A percentile compares a stretch with the other conserved stretches of the same genome.
Evolutionary conservation across 257 asterid species (phyloP).

Genomic region (Fraxinus anomala): DNA sequence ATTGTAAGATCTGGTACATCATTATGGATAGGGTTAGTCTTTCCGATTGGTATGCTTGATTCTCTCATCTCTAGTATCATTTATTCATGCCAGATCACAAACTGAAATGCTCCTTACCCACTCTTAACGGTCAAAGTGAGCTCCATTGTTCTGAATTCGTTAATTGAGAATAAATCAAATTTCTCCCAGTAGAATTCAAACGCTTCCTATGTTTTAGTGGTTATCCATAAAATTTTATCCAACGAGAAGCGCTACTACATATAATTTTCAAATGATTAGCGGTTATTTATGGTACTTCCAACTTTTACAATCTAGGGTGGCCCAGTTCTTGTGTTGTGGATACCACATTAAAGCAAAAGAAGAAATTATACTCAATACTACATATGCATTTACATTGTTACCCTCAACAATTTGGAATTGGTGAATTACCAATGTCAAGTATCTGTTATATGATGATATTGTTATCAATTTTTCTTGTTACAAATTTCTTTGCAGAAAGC

Average conservation of each 20-base stretch:
- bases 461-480: conserved; percentile 2
- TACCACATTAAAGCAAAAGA: not conserved
- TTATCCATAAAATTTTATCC: too few relatives aligned
- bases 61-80: not conserved
- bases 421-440: conserved; percentile 13
- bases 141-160: not conserved
- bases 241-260: not conserved
- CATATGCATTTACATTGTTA: not conserved
- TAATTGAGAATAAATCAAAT: not conserved
- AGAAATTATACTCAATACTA: not conserved
- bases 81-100: not conserved
- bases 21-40: not conserved
- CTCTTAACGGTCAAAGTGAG: not conserved
- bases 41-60: not conserved
- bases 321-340: not conserved
- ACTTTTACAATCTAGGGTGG: not conserved
- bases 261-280: not conserved
- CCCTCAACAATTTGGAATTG: conserved; percentile 2
- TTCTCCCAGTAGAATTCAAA: not conserved
- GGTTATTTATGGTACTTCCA: not conserved
- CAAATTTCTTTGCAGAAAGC: conserved; percentile 70
- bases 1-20: not conserved
- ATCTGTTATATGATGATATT: not conserved
- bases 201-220: not conserved
- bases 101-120: not conserved